Conservation (phyloP, 768 basidiomycete species). For the Basidioascus undulatus region DNA sequence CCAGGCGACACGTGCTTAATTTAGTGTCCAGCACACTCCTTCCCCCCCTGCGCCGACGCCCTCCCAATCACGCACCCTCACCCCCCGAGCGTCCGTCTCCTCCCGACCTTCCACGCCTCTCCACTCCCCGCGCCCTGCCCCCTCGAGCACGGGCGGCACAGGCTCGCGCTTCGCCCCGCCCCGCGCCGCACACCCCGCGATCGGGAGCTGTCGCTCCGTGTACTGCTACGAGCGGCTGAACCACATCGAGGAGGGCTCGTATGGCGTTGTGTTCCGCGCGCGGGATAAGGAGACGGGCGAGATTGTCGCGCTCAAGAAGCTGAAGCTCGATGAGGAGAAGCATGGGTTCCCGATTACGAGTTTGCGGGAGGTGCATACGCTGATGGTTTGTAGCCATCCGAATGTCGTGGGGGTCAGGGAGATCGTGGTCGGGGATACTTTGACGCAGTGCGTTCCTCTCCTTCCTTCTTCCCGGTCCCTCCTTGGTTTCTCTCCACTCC, state of each 20-base stretch:
- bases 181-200: slow-evolving; percentile 48
- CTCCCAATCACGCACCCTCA: too few species aligned
- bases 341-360: slow-evolving; percentile 96
- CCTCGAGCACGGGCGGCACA: too few species aligned
- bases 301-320: slow-evolving; percentile 87
- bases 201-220: slow-evolving; percentile 72
- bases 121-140: too few species aligned
- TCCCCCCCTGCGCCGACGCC: too few species aligned
- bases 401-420: slow-evolving; percentile 94
- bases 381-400: slow-evolving; percentile 71
- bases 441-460: slow-evolving; percentile 68
- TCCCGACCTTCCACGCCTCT: too few species aligned
- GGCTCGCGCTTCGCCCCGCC: slow-evolving; percentile 27
- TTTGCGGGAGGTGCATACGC: slow-evolving; percentile 77
- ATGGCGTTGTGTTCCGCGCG: slow-evolving; percentile 93
- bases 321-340: slow-evolving; percentile 96
- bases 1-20: too few species aligned
- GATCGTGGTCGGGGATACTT: slow-evolving; percentile 90
- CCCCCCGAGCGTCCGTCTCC: too few species aligned
- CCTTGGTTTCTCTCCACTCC: slow-evolving; percentile 1
- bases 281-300: slow-evolving; percentile 81
- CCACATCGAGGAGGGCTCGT: slow-evolving; percentile 95
- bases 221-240: slow-evolving; percentile 85
- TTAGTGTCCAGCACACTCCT: too few species aligned
- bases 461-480: slow-evolving; percentile 1